Evolutionary conservation across 192 early-diverging fungal genomes (phyloP), one percentile per base, ranked within the genome.

Genomic region (Entomortierella parvispora): DNA sequence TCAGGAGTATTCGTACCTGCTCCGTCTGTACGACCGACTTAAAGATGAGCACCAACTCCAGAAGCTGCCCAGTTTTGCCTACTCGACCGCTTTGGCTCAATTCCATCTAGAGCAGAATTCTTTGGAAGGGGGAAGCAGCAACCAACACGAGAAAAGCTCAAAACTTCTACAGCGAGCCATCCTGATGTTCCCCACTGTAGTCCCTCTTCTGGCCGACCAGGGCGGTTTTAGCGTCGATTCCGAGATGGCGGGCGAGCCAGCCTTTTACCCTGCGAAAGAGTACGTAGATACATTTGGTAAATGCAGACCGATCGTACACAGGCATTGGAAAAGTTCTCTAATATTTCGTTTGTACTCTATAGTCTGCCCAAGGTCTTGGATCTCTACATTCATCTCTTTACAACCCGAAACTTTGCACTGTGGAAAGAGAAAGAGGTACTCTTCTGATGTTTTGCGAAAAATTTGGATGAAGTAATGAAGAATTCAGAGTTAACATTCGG

Each of bases 371-470:
- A 82, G 51, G 83, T 83, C 32, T 79, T 92, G 68, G 86, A 90
- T 69, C 76, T 92, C 54, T 80, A 93, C 37, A 81, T 93, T 43
- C 78, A 86, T 23, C 74, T 95, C 63, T 96, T 90, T 81, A 89
- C 91, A 7, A 92, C 95, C 76, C 81, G 91, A 29, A 88, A 80
- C 48, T 84, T 86, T 62, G 78, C 92, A 37, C 74, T 96, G 43
- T 98, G 95, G 92, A 94, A 95, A 50, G 90, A 92, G 49, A 93
- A 94, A 3, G 92, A 95, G 63, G 69, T 66, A 58, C 26, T 40
- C 55, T 62, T 42, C 42, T 51, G 18, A 48, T 31, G n/a, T n/a
- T n/a, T n/a, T n/a, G n/a, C n/a, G n/a, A n/a, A n/a, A n/a, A n/a
- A n/a, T n/a, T n/a, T n/a, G n/a, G n/a, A n/a, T n/a, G n/a, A n/a